phyloP scores from a whole-genome alignment of 1,284 basidiomycete species.

The Trametes hirsuta region DNA sequence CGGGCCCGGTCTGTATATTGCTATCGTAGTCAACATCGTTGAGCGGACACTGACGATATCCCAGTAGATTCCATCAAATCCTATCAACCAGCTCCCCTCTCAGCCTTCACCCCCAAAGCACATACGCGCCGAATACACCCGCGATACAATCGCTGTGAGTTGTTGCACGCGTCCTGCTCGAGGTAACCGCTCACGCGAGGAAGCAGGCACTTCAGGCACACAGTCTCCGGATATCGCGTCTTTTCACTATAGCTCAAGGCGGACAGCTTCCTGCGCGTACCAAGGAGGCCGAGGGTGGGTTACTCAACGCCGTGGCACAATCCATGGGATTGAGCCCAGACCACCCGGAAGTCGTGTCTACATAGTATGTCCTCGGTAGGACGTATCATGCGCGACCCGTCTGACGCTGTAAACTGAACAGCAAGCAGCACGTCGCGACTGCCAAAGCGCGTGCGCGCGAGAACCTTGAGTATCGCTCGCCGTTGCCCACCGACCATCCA shows the following conservation, averaged over 20 bases:
- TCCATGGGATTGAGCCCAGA: not conserved
- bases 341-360: constrained; percentile 1
- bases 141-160: constrained; percentile 21
- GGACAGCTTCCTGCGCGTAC: not conserved
- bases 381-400: not conserved
- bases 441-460: constrained; percentile 5
- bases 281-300: constrained; percentile 5
- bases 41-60: no score
- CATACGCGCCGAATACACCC: constrained; percentile 15
- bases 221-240: constrained; percentile 10
- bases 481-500: constrained; percentile 4
- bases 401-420: not conserved
- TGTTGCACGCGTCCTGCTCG: not conserved
- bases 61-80: no score
- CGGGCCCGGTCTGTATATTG: no score
- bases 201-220: constrained; percentile 23
- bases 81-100: not conserved
- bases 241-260: not conserved
- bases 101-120: not conserved
- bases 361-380: constrained; percentile 2
- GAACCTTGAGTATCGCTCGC: constrained; percentile 15
- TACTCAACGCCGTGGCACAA: constrained; percentile 13
- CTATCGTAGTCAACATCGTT: no score
- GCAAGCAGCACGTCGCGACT: constrained; percentile 5
- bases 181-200: not conserved